A percentile compares a stretch with the other conserved stretches of the same genome.
Evolutionary conservation across 768 basidiomycete species (phyloP).

Genomic region (Leccinum variicolor): DNA sequence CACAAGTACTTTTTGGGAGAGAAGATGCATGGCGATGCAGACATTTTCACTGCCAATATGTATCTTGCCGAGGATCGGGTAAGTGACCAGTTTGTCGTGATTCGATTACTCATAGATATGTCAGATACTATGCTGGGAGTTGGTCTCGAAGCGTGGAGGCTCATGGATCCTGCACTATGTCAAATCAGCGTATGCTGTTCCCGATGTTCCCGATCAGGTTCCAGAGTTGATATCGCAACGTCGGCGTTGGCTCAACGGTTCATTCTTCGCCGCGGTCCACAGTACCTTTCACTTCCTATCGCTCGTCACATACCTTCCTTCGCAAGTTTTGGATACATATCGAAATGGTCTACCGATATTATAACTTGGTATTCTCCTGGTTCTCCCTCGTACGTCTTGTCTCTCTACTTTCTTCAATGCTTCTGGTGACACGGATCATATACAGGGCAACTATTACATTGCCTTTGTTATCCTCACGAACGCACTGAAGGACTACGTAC

Average conservation of each 20-base stretch:
- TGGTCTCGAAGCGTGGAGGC: conserved; percentile 89
- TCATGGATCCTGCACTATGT: conserved; percentile 96
- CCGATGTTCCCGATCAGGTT: conserved; percentile 93
- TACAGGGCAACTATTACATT: conserved; percentile 86
- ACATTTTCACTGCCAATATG: conserved; percentile 96
- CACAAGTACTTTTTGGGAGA: conserved; percentile 98
- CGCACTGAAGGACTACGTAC: conserved; percentile 64
- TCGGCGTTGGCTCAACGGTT: conserved; percentile 95
- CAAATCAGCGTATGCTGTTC: conserved; percentile 89
- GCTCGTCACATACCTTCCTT: conserved; percentile 76
- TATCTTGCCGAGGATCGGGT: conserved; percentile 89
- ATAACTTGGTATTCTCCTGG: conserved; percentile 93
- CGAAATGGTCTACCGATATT: conserved; percentile 87
- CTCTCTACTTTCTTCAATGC: neutral
- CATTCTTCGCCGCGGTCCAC: conserved; percentile 97
- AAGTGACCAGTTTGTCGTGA: conserved; percentile 20
- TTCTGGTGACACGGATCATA: neutral
- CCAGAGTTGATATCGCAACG: conserved; percentile 95
- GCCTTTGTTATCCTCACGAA: conserved; percentile 76
- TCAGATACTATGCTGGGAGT: conserved; percentile 93
- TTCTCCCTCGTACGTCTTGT: conserved; percentile 62
- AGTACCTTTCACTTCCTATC: conserved; percentile 91
- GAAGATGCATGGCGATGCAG: conserved; percentile 86
- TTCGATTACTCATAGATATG: conserved; percentile 12
- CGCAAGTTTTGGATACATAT: conserved; percentile 95